These are phyloP conservation scores for Didymosphaeria variabile DNA, from an alignment of 2,329 filamentous ascomycete species.

Conservation along the genomic window DNA sequence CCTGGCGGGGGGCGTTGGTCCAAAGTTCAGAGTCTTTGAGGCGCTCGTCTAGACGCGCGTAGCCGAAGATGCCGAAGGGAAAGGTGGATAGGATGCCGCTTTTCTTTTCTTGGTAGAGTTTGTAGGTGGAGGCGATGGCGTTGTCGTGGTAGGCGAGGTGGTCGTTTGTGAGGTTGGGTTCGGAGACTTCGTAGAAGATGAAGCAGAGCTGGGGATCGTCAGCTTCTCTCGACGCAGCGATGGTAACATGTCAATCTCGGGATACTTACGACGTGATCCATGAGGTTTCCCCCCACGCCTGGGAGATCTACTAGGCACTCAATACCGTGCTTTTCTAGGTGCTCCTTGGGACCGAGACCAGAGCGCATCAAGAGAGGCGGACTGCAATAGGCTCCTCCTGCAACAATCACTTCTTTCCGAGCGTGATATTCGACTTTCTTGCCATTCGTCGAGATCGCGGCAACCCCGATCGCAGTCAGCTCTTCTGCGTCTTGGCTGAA, in stretches of 20 bases:
- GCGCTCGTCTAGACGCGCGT: constrained; percentile 68
- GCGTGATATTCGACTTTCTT: constrained; percentile 45
- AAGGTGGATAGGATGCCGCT: constrained; percentile 67
- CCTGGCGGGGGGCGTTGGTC: constrained; percentile 57
- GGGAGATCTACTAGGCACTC: constrained; percentile 63
- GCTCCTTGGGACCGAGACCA: constrained; percentile 65
- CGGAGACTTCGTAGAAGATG: constrained; percentile 67
- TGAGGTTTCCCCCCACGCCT: constrained; percentile 70
- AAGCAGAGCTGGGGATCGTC: constrained; percentile 55
- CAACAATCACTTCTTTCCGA: constrained; percentile 45
- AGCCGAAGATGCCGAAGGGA: constrained; percentile 70
- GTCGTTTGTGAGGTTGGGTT: constrained; percentile 66
- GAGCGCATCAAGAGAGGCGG: constrained; percentile 49
- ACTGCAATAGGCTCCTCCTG: constrained; percentile 43
- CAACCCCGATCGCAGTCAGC: constrained; percentile 58
- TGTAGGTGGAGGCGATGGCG: constrained; percentile 57
- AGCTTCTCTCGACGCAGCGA: constrained; percentile 43
- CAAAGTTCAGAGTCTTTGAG: constrained; percentile 65
- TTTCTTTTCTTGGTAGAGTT: constrained; percentile 67
- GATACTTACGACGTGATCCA: constrained; percentile 66
- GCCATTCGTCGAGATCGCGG: constrained; percentile 50
- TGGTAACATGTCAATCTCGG: constrained; percentile 52
- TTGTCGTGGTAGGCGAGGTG: constrained; percentile 64
- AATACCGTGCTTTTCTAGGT: constrained; percentile 64
- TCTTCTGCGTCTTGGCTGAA: constrained; percentile 51